phyloP scores from a whole-genome alignment of 169 alveolate genomes.

The Babesia ovata region DNA sequence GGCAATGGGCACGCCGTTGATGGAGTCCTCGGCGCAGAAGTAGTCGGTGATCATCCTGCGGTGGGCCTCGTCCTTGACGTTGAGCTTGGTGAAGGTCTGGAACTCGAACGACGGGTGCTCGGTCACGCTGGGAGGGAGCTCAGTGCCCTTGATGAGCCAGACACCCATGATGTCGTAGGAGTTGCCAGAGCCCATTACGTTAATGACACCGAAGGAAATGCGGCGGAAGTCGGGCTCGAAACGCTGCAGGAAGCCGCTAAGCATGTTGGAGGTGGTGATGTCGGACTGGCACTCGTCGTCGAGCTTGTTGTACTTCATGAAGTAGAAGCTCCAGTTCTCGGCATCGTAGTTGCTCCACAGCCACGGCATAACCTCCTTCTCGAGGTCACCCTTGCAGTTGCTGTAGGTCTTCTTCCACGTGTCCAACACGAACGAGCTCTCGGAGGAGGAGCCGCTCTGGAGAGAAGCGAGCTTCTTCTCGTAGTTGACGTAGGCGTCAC shows the following conservation, averaged over 20 bases:
- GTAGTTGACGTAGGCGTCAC: constrained; percentile 41
- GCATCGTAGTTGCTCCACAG: constrained; percentile 87
- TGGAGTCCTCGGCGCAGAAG: constrained; percentile 90
- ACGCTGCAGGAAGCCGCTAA: constrained; percentile 94
- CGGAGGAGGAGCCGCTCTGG: constrained; percentile 64
- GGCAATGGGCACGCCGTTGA: constrained; percentile 83
- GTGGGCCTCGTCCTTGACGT: constrained; percentile 82
- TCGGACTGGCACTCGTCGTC: constrained; percentile 92
- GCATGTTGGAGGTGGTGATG: constrained; percentile 88
- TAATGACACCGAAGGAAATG: constrained; percentile 91
- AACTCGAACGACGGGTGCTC: constrained; percentile 96
- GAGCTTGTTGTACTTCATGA: constrained; percentile 91
- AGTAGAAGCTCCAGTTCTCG: constrained; percentile 90
- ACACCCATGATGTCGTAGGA: constrained; percentile 93
- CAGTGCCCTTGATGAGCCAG: constrained; percentile 95
- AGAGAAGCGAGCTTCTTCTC: constrained; percentile 40
- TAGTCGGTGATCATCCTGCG: constrained; percentile 87
- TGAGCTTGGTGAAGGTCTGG: constrained; percentile 85
- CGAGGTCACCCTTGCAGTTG: constrained; percentile 87
- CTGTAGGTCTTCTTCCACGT: constrained; percentile 93
- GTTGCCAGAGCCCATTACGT: constrained; percentile 92
- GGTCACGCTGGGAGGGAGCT: constrained; percentile 86
- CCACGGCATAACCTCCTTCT: constrained; percentile 88
- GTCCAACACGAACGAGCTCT: constrained; percentile 86
- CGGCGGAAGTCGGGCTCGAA: constrained; percentile 90